Evolutionary conservation across 306 rosid genomes (phyloP).

Genomic region (Corylus heterophylla): DNA sequence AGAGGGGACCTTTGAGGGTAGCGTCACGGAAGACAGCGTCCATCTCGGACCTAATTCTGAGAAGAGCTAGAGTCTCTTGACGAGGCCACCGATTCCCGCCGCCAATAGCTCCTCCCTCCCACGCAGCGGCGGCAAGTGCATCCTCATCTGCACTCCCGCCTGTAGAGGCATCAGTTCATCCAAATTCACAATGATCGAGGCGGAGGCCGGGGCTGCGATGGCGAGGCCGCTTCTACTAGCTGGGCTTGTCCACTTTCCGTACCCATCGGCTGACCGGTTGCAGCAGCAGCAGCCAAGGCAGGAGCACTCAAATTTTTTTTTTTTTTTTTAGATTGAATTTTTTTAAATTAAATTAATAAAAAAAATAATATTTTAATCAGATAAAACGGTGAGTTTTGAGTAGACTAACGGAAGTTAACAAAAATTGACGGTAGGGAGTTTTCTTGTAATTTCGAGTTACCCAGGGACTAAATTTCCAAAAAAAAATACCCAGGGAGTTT

Average conservation of each 20-base stretch:
- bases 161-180: constrained; percentile 45
- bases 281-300: not conserved
- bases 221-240: constrained; percentile 48
- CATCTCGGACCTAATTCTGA: constrained; percentile 54
- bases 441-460: too few relatives aligned
- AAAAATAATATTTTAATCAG: too few relatives aligned
- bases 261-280: not conserved
- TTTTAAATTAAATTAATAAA: too few relatives aligned
- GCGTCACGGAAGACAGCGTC: constrained; percentile 50
- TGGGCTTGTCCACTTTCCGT: constrained; percentile 25
- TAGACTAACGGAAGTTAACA: too few relatives aligned
- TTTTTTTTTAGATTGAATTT: too few relatives aligned
- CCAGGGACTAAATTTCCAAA: too few relatives aligned
- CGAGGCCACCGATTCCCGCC: constrained; percentile 55
- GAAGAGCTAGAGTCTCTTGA: constrained; percentile 46
- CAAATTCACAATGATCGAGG: constrained; percentile 28
- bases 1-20: constrained; percentile 49
- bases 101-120: constrained; percentile 17
- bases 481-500: too few relatives aligned
- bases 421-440: too few relatives aligned
- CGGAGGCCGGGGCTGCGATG: constrained; percentile 60
- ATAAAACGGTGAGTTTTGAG: too few relatives aligned
- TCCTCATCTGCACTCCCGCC: constrained; percentile 4
- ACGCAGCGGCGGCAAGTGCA: constrained; percentile 3
- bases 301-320: constrained; percentile 11